Conservation (phyloP, 495 filamentous ascomycete genomes). For the Talaromyces adpressus region DNA sequence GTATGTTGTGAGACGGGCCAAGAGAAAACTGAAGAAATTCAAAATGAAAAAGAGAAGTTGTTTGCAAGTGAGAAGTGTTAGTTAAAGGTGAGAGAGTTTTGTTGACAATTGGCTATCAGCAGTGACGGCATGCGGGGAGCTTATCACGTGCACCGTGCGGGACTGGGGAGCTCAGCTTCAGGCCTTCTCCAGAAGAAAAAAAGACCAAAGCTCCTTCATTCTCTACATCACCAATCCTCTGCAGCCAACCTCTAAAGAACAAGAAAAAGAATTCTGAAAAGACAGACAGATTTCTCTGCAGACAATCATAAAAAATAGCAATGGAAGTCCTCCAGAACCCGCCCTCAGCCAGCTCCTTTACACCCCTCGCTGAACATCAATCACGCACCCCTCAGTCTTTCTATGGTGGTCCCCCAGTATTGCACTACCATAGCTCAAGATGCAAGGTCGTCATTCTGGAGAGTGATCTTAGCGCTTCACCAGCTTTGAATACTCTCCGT, state of each 20-base stretch:
- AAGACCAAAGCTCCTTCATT: neutral
- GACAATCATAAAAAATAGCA: neutral
- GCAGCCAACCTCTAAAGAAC: neutral
- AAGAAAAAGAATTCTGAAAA: neutral
- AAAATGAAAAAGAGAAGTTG: neutral
- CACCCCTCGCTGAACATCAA: slow-evolving; percentile 70
- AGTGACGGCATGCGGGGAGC: slow-evolving; percentile 9
- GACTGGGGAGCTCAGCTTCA: slow-evolving; percentile 3
- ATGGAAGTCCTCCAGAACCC: slow-evolving; percentile 44
- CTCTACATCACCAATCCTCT: neutral
- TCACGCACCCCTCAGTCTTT: slow-evolving; percentile 80
- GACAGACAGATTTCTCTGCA: neutral
- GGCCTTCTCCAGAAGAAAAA: neutral
- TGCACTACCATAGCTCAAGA: slow-evolving; percentile 63
- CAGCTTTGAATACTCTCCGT: slow-evolving; percentile 25
- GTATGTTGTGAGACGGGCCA: neutral
- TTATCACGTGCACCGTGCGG: slow-evolving; percentile 6
- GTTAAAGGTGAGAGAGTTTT: neutral
- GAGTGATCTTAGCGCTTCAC: slow-evolving; percentile 28
- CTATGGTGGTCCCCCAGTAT: slow-evolving; percentile 67
- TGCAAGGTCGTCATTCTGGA: slow-evolving; percentile 51
- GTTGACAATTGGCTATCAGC: neutral
- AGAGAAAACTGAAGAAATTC: neutral
- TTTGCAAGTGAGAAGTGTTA: neutral
- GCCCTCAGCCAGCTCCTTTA: slow-evolving; percentile 54